These are phyloP conservation scores for Eimeria praecox DNA, from an alignment of 169 alveolate species.

Conservation along the genomic window DNA sequence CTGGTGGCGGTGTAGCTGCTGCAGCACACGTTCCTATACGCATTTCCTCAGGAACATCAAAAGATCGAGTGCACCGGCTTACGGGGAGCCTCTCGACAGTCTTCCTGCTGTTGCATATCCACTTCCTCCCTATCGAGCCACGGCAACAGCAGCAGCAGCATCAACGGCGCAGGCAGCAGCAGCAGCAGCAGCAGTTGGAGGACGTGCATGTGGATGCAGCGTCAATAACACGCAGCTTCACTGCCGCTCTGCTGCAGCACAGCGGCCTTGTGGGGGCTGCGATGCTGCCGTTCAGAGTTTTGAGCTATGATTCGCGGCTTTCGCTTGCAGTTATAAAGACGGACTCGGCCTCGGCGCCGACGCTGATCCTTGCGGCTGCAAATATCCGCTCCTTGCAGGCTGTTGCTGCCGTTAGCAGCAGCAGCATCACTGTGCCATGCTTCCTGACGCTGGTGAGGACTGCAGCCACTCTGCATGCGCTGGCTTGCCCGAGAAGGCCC, in stretches of 20 bases:
- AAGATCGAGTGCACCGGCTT: not conserved
- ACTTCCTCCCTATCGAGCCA: slow-evolving; percentile 10
- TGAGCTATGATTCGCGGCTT: slow-evolving; percentile 39
- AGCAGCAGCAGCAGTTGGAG: slow-evolving; percentile 22
- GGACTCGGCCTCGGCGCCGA: slow-evolving; percentile 47
- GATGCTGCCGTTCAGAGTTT: slow-evolving; percentile 28
- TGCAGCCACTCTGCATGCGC: slow-evolving; percentile 44
- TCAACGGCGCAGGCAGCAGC: slow-evolving; percentile 1
- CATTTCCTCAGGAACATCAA: not conserved
- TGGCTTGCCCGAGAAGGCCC: slow-evolving; percentile 70
- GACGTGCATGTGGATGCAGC: slow-evolving; percentile 28
- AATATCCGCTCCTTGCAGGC: not conserved
- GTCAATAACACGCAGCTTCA: slow-evolving; percentile 19
- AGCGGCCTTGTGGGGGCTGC: slow-evolving; percentile 49
- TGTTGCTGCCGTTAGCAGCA: not conserved
- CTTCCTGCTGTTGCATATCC: slow-evolving; percentile 46
- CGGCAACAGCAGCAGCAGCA: slow-evolving; percentile 6
- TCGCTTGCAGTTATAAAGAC: slow-evolving; percentile 28
- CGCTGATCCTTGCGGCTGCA: slow-evolving; percentile 51
- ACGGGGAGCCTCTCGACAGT: slow-evolving; percentile 65
- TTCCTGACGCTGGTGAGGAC: slow-evolving; percentile 52
- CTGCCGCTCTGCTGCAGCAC: slow-evolving; percentile 63
- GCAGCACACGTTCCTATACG: not conserved
- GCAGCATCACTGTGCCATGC: slow-evolving; percentile 38
- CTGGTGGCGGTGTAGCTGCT: not conserved